These are phyloP conservation scores for Cordyceps cateniannulata DNA, from an alignment of 2,329 filamentous ascomycete genomes.

Conservation along the genomic window DNA sequence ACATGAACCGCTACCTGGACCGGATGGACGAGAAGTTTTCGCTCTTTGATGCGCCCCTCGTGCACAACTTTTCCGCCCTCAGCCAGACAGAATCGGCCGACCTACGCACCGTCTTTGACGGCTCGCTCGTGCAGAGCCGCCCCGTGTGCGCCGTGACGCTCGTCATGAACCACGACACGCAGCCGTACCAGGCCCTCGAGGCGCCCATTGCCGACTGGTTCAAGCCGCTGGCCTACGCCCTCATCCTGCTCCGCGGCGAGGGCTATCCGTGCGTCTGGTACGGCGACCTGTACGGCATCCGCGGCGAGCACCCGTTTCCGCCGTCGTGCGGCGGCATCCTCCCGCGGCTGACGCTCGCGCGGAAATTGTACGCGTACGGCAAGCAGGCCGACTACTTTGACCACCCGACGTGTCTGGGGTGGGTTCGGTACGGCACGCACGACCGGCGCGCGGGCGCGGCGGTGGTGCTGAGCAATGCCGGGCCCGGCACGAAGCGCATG, in stretches of 20 bases:
- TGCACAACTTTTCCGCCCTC: slow-evolving; percentile 59
- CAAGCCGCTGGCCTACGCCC: slow-evolving; percentile 64
- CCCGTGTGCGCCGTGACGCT: slow-evolving; percentile 45
- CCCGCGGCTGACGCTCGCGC: slow-evolving; percentile 51
- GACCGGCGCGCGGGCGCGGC: slow-evolving; percentile 45
- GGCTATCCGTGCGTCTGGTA: slow-evolving; percentile 66
- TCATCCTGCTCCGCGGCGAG: slow-evolving; percentile 59
- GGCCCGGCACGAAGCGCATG: slow-evolving; percentile 51
- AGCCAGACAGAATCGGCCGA: slow-evolving; percentile 52
- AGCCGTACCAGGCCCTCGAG: slow-evolving; percentile 34
- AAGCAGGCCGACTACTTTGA: slow-evolving; percentile 59
- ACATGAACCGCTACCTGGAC: slow-evolving; percentile 25
- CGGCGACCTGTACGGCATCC: slow-evolving; percentile 62
- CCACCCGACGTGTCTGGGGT: slow-evolving; percentile 55
- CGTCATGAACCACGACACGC: slow-evolving; percentile 67
- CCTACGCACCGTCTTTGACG: slow-evolving; percentile 56
- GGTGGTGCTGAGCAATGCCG: slow-evolving; percentile 50
- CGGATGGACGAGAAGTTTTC: slow-evolving; percentile 50
- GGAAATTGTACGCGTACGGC: slow-evolving; percentile 63
- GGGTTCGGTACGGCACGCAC: slow-evolving; percentile 43
- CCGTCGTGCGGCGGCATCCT: slow-evolving; percentile 50
- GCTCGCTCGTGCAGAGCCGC: slow-evolving; percentile 44
- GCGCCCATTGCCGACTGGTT: slow-evolving; percentile 59
- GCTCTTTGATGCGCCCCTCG: slow-evolving; percentile 62
- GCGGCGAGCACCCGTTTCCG: slow-evolving; percentile 36